A percentile compares a stretch with the other conserved stretches of the same genome.
These are phyloP conservation scores for Trichoderma koningiopsis DNA, from an alignment of 2,329 filamentous ascomycete genomes.

Conservation along the genomic window DNA sequence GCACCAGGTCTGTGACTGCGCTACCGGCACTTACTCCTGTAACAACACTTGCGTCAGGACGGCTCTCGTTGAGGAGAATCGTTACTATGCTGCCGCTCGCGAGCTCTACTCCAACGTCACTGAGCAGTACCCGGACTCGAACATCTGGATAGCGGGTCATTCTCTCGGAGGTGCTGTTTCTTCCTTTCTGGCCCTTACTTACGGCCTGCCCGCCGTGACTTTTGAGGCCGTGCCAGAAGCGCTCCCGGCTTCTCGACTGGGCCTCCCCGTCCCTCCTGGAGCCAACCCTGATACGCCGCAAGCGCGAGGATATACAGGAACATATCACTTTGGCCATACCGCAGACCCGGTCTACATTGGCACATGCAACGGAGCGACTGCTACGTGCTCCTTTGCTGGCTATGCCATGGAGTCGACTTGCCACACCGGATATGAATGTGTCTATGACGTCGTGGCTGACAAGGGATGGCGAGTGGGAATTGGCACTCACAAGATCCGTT, in stretches of 20 bases:
- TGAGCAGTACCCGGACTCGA: slow-evolving; percentile 78
- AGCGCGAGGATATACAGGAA: slow-evolving; percentile 69
- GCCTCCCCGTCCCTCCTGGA: slow-evolving; percentile 81
- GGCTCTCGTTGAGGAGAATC: slow-evolving; percentile 77
- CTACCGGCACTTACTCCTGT: slow-evolving; percentile 82
- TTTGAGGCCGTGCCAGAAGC: slow-evolving; percentile 94
- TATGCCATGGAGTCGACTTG: slow-evolving; percentile 95
- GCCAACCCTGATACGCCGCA: slow-evolving; percentile 72
- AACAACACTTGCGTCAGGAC: slow-evolving; percentile 86
- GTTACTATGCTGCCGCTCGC: slow-evolving; percentile 86
- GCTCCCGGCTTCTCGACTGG: slow-evolving; percentile 79
- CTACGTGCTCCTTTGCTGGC: slow-evolving; percentile 85
- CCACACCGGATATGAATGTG: slow-evolving; percentile 83
- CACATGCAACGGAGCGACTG: slow-evolving; percentile 86
- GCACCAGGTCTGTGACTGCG: slow-evolving; percentile 92
- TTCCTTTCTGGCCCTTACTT: slow-evolving; percentile 87
- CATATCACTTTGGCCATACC: slow-evolving; percentile 92
- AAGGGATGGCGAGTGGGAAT: slow-evolving; percentile 91
- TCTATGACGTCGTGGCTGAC: slow-evolving; percentile 89
- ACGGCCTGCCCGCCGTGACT: slow-evolving; percentile 85
- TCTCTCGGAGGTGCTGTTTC: slow-evolving; percentile 89
- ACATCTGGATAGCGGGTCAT: slow-evolving; percentile 89
- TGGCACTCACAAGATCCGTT: slow-evolving; percentile 85
- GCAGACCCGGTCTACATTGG: slow-evolving; percentile 95
- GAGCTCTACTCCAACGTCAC: slow-evolving; percentile 94